A percentile compares a stretch with the other conserved stretches of the same genome.
Evolutionary conservation across 805 yeast genomes (phyloP).

Genomic region (Jamesozyma gamospora): DNA sequence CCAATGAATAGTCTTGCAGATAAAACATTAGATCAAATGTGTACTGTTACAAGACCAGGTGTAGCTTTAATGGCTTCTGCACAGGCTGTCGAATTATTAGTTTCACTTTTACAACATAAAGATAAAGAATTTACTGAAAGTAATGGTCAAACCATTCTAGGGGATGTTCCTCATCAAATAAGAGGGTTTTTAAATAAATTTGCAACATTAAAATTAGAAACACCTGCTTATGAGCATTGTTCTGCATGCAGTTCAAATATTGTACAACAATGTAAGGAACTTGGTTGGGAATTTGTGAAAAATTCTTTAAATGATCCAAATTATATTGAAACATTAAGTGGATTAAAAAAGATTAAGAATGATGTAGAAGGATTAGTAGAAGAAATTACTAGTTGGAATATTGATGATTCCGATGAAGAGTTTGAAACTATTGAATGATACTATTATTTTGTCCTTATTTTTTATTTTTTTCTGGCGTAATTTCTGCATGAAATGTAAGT

Average conservation of each 20-base stretch:
- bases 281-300: conserved; percentile 77
- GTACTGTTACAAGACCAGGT: conserved; percentile 97
- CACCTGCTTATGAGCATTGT: conserved; percentile 69
- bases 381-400: conserved; percentile 23
- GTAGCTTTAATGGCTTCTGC: conserved; percentile 84
- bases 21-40: conserved; percentile 92
- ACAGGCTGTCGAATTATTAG: conserved; percentile 72
- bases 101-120: conserved; percentile 63
- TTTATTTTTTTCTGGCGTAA: too few relatives aligned
- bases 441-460: too few relatives aligned
- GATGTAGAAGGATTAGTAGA: conserved; percentile 34
- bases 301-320: conserved; percentile 55
- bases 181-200: conserved; percentile 74
- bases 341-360: conserved; percentile 62
- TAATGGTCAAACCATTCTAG: conserved; percentile 37
- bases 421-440: neutral
- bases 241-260: conserved; percentile 75
- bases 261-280: conserved; percentile 36
- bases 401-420: conserved; percentile 13
- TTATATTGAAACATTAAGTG: conserved; percentile 69
- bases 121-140: conserved; percentile 27
- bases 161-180: conserved; percentile 79
- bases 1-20: conserved; percentile 84
- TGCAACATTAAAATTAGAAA: conserved; percentile 50
- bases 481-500: too few relatives aligned